Evolutionary conservation across 495 filamentous ascomycete genomes (phyloP).

Genomic region (Pseudomonodictys pantanalensis): DNA sequence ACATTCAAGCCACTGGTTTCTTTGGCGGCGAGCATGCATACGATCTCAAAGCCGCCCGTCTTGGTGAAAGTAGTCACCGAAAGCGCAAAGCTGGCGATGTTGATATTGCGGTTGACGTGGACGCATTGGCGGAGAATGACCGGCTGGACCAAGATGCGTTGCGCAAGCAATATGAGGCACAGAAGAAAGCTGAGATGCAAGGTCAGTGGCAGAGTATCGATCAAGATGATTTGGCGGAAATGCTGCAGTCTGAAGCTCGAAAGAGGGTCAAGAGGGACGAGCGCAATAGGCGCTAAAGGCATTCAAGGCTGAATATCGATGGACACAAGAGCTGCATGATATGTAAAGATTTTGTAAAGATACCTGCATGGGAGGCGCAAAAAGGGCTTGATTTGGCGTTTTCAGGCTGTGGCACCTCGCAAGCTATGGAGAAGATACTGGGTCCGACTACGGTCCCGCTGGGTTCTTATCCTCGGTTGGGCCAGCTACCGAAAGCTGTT

Average conservation of each 20-base stretch:
- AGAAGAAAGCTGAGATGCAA: constrained; percentile 64
- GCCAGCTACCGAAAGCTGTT: too few relatives aligned
- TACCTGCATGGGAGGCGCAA: constrained; percentile 1
- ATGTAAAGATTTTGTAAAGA: constrained; percentile 17
- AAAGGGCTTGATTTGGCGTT: not conserved
- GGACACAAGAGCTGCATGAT: constrained; percentile 6
- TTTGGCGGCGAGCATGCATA: constrained; percentile 93
- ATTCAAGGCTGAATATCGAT: constrained; percentile 29
- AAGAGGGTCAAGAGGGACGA: constrained; percentile 86
- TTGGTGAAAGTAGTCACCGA: constrained; percentile 72
- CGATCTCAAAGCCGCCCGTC: constrained; percentile 62
- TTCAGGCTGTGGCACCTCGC: not conserved
- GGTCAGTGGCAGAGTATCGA: constrained; percentile 64
- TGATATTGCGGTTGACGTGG: constrained; percentile 84
- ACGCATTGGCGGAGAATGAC: constrained; percentile 66
- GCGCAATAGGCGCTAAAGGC: constrained; percentile 60
- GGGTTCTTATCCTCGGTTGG: too few relatives aligned
- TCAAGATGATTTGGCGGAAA: constrained; percentile 91
- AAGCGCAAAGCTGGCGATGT: constrained; percentile 95
- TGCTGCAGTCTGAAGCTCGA: constrained; percentile 91
- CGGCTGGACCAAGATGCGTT: constrained; percentile 67
- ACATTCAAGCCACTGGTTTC: constrained; percentile 81
- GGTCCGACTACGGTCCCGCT: too few relatives aligned
- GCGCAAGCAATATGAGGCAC: constrained; percentile 71
- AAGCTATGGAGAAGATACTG: too few relatives aligned